Percentiles rank a stretch among this genome's conserved stretches.
phyloP scores from a whole-genome alignment of 1,284 basidiomycete genomes.

The Irpex sp. region DNA sequence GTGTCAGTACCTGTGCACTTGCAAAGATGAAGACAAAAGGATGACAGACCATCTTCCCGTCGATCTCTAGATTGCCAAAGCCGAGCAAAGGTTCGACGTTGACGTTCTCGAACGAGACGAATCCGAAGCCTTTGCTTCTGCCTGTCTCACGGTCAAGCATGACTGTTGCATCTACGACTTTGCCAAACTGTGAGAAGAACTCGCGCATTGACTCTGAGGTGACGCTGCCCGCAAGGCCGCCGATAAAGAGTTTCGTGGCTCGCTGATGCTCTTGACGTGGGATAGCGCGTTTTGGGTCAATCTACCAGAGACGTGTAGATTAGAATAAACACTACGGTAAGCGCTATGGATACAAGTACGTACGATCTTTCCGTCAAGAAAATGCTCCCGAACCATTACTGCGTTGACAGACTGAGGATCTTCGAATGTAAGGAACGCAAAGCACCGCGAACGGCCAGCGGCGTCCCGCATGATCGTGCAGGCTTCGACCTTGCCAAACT shows the following conservation, averaged over 20 bases:
- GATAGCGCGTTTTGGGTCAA: constrained; percentile 98
- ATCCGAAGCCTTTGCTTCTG: constrained; percentile 96
- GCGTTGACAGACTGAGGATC: constrained; percentile 76
- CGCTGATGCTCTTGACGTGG: constrained; percentile 92
- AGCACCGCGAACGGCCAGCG: constrained; percentile 86
- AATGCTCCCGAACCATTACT: constrained; percentile 83
- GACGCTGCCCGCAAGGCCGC: constrained; percentile 87
- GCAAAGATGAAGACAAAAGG: constrained; percentile 7
- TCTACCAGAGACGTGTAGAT: constrained; percentile 47
- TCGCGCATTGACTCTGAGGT: constrained; percentile 92
- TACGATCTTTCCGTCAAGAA: constrained; percentile 90
- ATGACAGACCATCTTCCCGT: constrained; percentile 80
- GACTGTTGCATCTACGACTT: constrained; percentile 94
- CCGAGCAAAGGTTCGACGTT: constrained; percentile 84
- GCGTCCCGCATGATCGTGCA: constrained; percentile 96
- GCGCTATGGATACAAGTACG: constrained; percentile 75
- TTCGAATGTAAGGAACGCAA: constrained; percentile 93
- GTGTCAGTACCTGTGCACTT: background rate
- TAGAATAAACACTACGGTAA: constrained; percentile 80
- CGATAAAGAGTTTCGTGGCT: constrained; percentile 93
- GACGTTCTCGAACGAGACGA: constrained; percentile 92
- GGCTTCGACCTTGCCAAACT: constrained; percentile 83
- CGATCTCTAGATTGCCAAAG: constrained; percentile 83
- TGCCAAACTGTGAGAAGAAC: constrained; percentile 89
- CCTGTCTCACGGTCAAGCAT: constrained; percentile 98